Evolutionary conservation across 352 stramenopile genomes (phyloP), one percentile per base, ranked within the genome.

Genomic region (Pythium myriotylum): DNA sequence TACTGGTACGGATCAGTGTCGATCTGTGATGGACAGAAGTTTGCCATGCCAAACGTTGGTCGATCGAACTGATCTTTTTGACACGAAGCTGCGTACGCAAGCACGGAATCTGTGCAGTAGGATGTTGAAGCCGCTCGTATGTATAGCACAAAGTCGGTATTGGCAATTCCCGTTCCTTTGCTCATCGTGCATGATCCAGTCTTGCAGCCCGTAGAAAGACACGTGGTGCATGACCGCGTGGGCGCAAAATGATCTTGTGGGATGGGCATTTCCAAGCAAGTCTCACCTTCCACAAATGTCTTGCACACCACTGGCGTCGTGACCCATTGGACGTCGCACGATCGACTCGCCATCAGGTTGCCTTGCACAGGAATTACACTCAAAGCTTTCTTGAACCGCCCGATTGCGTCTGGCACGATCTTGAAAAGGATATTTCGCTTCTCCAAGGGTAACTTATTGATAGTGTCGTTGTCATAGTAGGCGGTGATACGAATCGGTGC

Each of bases 11-110:
- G 54, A 17, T 82, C 73, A 4, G 67, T 79, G 26, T 84, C 80
- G 46, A 94, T 81, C 50, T 90, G 75, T 0, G 54, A 63, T 2
- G 87, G 85, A 42, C 87, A 96, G 46, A 94, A 92, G 66, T 96
- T 94, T 7, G 72, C 69, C 82, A 92, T 93, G 0, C 87, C 85
- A 54, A 94, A 92, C 14, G 81, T 94, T 10, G 84, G 85, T 4
- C 84, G 81, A 56, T 96, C 87, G 54, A 80, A 91, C 50, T 94
- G 84, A 59, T 96, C 85, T 42, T 90, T 91, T 57, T 92, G 87
- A 56, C 87, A 96, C 0, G 85, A 88, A 0, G 78, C 79, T 0
- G 87, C 85, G 60, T 92, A 96, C 10, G 84, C 87, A 0, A 96
- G 60, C 14, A 86, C 84, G 0, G 71, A 68, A 9, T 54, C 56